Evolutionary conservation across 169 alveolate genomes (phyloP), one percentile per base, ranked within the genome.

Genomic region (Fabrea salina): DNA sequence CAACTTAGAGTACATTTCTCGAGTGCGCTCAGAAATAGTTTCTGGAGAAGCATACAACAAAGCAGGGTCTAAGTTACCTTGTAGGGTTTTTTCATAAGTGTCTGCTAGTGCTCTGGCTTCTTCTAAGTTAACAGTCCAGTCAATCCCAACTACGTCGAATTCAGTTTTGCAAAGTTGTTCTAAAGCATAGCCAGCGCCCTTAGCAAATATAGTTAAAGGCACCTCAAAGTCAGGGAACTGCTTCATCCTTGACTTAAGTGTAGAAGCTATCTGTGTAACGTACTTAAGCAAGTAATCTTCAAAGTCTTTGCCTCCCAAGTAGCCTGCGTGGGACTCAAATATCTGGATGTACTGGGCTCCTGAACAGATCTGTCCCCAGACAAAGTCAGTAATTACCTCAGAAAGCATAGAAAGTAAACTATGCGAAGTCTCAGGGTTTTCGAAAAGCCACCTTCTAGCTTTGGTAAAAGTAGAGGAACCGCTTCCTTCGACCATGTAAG

Each of bases 331-430:
- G 11, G 89, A 83, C 41, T 83, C 89, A 79, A 83, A 86, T 11
- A 93, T 91, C 75, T 91, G 95, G 33, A 93, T 75, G 0, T 89
- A 41, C 74, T 90, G 86, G 19, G 96, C 94, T 2, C 96, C 97
- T 30, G 93, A 87, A 25, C 84, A 92, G 0, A 75, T 81, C 80
- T 93, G 94, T 32, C 82, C 85, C 1, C 85, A 70, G 33, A 93
- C 71, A 67, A 89, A 92, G 25, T 80, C 85, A 43, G 70, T 74
- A n/a, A 88, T 80, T 44, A 85, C 75, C 2, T 78, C 75, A 11
- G 94, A 71, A 32, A 93, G 58, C 22, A 50, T 82, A 1, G 47
- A 49, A n/a, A 93, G 50, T 27, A 93, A 85, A 13, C 16, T 49
- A 47, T 83, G 85, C 3, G 91, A 56, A 51, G 50, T 93, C 53